A percentile compares a stretch with the other conserved stretches of the same genome.
phyloP scores from a whole-genome alignment of 2,329 filamentous ascomycete genomes.

The Ambrosiella cleistominuta region DNA sequence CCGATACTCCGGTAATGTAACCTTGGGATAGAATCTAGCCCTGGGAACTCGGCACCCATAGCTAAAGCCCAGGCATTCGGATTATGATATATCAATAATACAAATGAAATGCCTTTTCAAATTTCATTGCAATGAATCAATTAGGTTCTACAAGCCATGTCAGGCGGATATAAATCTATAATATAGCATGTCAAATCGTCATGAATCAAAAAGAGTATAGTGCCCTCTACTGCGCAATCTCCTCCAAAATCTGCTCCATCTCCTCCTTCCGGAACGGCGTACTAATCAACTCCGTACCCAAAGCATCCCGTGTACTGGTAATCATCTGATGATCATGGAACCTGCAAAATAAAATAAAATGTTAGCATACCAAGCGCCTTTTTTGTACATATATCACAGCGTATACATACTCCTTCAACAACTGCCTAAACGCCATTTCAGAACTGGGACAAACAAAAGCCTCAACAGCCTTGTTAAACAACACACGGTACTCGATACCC shows the following conservation, averaged over 20 bases:
- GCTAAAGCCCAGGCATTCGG: too few relatives aligned
- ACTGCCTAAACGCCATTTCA: conserved; percentile 84
- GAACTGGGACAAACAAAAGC: conserved; percentile 84
- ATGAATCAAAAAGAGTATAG: neutral
- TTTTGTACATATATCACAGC: neutral
- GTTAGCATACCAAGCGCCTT: conserved; percentile 16
- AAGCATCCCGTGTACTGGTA: conserved; percentile 65
- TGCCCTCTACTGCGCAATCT: conserved; percentile 23
- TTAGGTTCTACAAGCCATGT: too few relatives aligned
- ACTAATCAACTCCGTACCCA: conserved; percentile 71
- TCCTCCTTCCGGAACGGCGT: conserved; percentile 79
- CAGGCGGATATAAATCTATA: too few relatives aligned
- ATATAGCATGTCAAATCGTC: too few relatives aligned
- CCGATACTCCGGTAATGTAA: too few relatives aligned
- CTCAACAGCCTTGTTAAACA: conserved; percentile 91
- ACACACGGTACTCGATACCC: conserved; percentile 72
- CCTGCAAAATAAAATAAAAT: conserved; percentile 23
- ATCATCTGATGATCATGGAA: conserved; percentile 98
- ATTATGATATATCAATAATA: too few relatives aligned
- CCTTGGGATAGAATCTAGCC: too few relatives aligned
- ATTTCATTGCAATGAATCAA: too few relatives aligned
- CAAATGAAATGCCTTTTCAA: too few relatives aligned
- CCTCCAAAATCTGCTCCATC: conserved; percentile 74
- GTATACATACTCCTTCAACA: conserved; percentile 68
- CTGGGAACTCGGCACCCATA: too few relatives aligned